Base-by-base conservation (phyloP, 148 eudicot species). In the Fagopyrum tataricum region DNA sequence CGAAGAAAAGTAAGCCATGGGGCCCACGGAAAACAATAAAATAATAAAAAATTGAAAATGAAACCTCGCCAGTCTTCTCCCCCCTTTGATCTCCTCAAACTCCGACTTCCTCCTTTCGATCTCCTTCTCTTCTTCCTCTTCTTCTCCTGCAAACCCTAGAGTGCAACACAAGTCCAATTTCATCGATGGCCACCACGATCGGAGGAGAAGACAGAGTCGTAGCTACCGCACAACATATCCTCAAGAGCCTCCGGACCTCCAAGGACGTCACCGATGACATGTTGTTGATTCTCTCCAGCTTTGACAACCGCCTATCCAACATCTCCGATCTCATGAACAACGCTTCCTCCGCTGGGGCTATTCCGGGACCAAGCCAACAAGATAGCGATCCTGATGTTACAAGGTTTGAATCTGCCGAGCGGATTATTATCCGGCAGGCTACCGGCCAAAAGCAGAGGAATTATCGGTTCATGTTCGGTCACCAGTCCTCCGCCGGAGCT, bases 201-300 rank as follows among this genome's bases (percentile, higher is more conserved):
- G 94, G 89, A 21, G 97, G 96, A 0, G 78, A 95, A 71, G 97
- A 95, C 4, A 84, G 90, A 69, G 97, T 95, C 4, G 75, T 96
- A 7, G 99, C 97, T 7, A 84, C 97, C 0, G 99, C 99, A 2
- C 96, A 96, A 69, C 89, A 87, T 17, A 96, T 96, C 78, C 87
- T 96, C 43, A 84, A 92, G 69, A 73, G 80, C 66, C 90, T 96
- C 21, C 79, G 85, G 42, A 78, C 89, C 4, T 85, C 92, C 13
- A 81, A 79, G 59, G 93, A 86, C 67, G 89, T 81, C 40, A 82
- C 97, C 13, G 87, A 90, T 14, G 96, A 95, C 70, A 95, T 95
- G 98, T 80, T 95, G 12, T 18, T 80, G 31, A 91, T 95, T 67
- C 80, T 95, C 64, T 88, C 96, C 12, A 75, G 83, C 76, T 91